Conservation (phyloP, 148 eudicot species). For the Silene latifolia region DNA sequence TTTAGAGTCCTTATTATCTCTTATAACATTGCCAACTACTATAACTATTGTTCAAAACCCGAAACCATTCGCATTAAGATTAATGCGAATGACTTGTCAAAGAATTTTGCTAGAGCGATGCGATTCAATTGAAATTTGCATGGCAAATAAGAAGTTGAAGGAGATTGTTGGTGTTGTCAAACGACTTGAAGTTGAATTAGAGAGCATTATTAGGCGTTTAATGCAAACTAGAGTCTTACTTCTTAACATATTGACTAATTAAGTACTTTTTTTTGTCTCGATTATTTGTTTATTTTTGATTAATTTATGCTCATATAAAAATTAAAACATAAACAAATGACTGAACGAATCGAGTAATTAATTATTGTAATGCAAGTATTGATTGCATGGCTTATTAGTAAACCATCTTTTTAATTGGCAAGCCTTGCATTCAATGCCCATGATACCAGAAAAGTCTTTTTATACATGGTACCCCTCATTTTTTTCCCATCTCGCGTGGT, state of each 20-base stretch:
- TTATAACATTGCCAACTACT: conserved; percentile 43
- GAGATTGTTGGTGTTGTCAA: conserved; percentile 46
- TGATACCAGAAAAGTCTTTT: too few species aligned
- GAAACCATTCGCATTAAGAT: conserved; percentile 25
- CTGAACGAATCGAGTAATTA: too few species aligned
- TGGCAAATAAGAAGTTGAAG: conserved; percentile 40
- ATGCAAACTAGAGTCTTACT: conserved; percentile 69
- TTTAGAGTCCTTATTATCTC: conserved; percentile 48
- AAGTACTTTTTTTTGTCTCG: neutral
- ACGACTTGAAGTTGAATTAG: conserved; percentile 55
- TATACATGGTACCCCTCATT: too few species aligned
- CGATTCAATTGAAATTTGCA: conserved; percentile 27
- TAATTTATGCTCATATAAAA: too few species aligned
- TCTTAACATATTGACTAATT: conserved; percentile 55
- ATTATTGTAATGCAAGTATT: too few species aligned
- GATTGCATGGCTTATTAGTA: too few species aligned
- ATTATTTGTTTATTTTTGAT: too few species aligned
- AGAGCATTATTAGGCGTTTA: conserved; percentile 55
- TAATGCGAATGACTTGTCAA: conserved; percentile 40
- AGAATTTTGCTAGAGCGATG: conserved; percentile 41
- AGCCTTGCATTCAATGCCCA: too few species aligned
- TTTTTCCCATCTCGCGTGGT: too few species aligned
- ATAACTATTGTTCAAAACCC: conserved; percentile 28
- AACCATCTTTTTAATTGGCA: too few species aligned
- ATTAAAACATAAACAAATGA: too few species aligned